Evolutionary conservation across 768 basidiomycete species (phyloP), one percentile per base, ranked within the genome.

Genomic region (Auriculariales sp.): DNA sequence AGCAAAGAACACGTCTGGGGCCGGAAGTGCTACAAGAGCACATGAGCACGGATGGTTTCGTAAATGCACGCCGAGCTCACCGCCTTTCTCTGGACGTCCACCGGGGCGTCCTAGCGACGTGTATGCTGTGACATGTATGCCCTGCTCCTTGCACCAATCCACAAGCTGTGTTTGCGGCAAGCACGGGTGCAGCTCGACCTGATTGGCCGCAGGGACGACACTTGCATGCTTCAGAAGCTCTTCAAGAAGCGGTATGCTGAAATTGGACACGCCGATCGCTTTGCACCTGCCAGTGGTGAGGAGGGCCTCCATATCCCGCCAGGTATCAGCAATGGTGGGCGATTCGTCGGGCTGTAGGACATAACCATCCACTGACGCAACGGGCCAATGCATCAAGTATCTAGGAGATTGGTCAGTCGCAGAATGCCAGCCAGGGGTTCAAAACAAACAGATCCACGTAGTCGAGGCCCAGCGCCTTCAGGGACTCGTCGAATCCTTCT

Each of bases 121-220:
- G 32, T 25, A 44, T 19, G 39, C 15, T 15, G 31, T 32, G 31
- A 32, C 31, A 7, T 9, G 15, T 9, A 32, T 32, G 31, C 31
- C 31, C 15, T 32, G 31, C 31, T 7, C 7, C 31, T 32, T 7
- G 31, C 31, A 32, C 9, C 15, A 32, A 7, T 7, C 31, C 31
- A 32, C 31, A 15, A 32, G 31, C 31, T 32, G 9, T 9, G 31
- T 32, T 15, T 32, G 31, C 31, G 31, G 31, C 9, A 32, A 15
- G 15, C 31, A 32, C 9, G 31, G 31, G 31, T 32, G 31, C 9
- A 32, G 31, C 15, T 32, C 31, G 31, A 81, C 72, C 60, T 86
- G 83, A 56, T 85, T 78, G 14, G 77, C 71, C 30, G 76, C 77
- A 15, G 83, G 81, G n/a, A 72, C 66, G 55, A 82, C 70, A 19